Percentiles rank a stretch among this genome's conserved stretches.
Evolutionary conservation across 2,329 filamentous ascomycete genomes (phyloP).

Genomic region (Talaromyces atroroseus): DNA sequence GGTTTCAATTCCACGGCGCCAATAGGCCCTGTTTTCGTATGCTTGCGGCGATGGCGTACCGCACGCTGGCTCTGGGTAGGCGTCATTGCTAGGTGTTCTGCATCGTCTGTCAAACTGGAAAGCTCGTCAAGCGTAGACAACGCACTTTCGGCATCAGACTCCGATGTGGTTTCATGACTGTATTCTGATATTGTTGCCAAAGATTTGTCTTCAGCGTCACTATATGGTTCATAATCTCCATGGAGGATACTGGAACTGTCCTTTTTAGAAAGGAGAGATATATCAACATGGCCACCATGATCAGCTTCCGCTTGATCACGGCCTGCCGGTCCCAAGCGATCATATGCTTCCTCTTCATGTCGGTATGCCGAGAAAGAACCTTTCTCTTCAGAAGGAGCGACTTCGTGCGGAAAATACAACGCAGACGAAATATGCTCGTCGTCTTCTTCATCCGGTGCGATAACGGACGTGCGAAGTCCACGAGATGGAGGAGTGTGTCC

Average conservation of each 20-base stretch:
- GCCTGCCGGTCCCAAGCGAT: background rate
- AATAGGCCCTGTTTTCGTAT: conserved; percentile 50
- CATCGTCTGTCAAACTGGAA: conserved; percentile 51
- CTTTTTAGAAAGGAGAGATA: conserved; percentile 56
- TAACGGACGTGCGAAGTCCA: background rate
- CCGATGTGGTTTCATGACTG: conserved; percentile 37
- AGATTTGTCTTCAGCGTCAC: conserved; percentile 34
- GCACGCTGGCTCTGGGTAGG: conserved; percentile 29
- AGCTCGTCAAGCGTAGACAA: conserved; percentile 46
- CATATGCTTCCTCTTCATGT: conserved; percentile 8
- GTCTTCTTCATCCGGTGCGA: conserved; percentile 49
- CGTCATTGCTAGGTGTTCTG: conserved; percentile 44
- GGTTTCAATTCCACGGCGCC: conserved; percentile 94
- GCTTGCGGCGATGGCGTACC: conserved; percentile 22
- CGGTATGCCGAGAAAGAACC: conserved; percentile 17
- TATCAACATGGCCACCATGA: conserved; percentile 52
- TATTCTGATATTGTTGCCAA: conserved; percentile 33
- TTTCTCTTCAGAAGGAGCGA: conserved; percentile 31
- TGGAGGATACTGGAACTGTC: conserved; percentile 54
- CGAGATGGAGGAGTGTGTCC: conserved; percentile 3
- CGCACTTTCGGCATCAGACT: conserved; percentile 41
- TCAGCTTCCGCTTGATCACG: conserved; percentile 12
- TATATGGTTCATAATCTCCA: conserved; percentile 48
- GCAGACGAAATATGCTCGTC: conserved; percentile 62
- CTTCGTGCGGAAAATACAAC: conserved; percentile 59